Conservation (phyloP, 2,329 filamentous ascomycete genomes). For the Microsporum ferrugineum region DNA sequence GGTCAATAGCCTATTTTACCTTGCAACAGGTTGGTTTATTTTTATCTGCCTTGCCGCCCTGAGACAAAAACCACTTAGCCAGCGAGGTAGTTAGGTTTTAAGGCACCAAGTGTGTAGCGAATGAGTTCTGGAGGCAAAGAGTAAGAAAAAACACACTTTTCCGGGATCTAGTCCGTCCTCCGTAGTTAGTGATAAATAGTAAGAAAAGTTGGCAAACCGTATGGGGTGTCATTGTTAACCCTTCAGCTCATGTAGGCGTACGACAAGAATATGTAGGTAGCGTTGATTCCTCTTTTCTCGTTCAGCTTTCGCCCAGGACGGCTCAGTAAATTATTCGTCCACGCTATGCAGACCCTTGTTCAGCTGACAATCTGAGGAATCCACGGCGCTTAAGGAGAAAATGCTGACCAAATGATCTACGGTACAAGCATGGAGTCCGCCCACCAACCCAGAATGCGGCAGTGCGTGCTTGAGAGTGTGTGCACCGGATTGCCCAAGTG, state of each 20-base stretch:
- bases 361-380: constrained; percentile 1
- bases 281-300: background rate
- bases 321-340: background rate
- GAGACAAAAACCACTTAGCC: background rate
- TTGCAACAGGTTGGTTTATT: background rate
- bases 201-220: background rate
- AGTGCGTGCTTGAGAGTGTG: background rate
- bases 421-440: background rate
- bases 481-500: background rate
- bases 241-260: background rate
- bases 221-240: background rate
- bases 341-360: constrained; percentile 1
- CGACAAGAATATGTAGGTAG: background rate
- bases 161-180: background rate
- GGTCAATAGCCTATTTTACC: constrained; percentile 3
- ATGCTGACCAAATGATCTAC: background rate
- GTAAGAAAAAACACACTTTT: background rate
- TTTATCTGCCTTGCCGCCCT: constrained; percentile 4
- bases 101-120: constrained; percentile 12
- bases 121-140: constrained; percentile 4
- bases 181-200: background rate
- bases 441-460: background rate
- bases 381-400: constrained; percentile 2
- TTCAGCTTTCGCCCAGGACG: background rate
- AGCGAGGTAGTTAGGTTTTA: background rate